Conservation (phyloP, 2,329 filamentous ascomycete genomes). For the Raffaelea albimanens region DNA sequence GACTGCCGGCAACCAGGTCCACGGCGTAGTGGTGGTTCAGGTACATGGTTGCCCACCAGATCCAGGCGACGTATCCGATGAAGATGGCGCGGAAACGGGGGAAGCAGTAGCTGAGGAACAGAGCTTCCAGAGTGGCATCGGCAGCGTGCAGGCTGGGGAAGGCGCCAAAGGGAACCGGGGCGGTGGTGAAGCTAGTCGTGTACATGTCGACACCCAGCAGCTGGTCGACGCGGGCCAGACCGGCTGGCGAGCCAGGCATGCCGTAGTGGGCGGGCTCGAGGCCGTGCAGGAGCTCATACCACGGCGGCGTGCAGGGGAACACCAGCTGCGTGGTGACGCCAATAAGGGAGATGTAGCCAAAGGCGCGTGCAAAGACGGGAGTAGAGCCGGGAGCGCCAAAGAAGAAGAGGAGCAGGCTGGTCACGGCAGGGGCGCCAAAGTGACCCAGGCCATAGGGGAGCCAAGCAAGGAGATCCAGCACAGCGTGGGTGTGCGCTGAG, state of each 20-base stretch:
- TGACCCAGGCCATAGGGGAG: slow-evolving; percentile 87
- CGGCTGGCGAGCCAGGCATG: slow-evolving; percentile 81
- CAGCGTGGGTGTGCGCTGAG: slow-evolving; percentile 74
- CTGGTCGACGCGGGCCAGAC: slow-evolving; percentile 77
- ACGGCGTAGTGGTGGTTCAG: slow-evolving; percentile 95
- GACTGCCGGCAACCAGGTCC: slow-evolving; percentile 76
- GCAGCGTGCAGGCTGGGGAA: slow-evolving; percentile 91
- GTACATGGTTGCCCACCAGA: slow-evolving; percentile 99
- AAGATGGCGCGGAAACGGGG: slow-evolving; percentile 73
- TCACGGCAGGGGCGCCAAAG: slow-evolving; percentile 76
- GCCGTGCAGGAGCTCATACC: slow-evolving; percentile 93
- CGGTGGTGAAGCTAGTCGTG: slow-evolving; percentile 83
- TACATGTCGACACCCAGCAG: slow-evolving; percentile 90
- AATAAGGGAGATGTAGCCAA: slow-evolving; percentile 85
- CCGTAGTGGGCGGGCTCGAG: slow-evolving; percentile 86
- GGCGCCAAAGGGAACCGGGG: slow-evolving; percentile 86
- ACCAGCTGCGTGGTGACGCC: slow-evolving; percentile 82
- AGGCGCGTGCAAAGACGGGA: slow-evolving; percentile 75
- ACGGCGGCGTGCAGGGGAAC: slow-evolving; percentile 90
- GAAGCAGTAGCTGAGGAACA: slow-evolving; percentile 92
- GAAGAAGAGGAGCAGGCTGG: slow-evolving; percentile 71
- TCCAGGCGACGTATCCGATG: slow-evolving; percentile 78
- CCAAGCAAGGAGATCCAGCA: slow-evolving; percentile 85
- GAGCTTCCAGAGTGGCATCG: slow-evolving; percentile 77
- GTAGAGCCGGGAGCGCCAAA: slow-evolving; percentile 80